A percentile compares a stretch with the other conserved stretches of the same genome.
Evolutionary conservation across 768 basidiomycete genomes (phyloP).

Genomic region (Inosperma sp.): DNA sequence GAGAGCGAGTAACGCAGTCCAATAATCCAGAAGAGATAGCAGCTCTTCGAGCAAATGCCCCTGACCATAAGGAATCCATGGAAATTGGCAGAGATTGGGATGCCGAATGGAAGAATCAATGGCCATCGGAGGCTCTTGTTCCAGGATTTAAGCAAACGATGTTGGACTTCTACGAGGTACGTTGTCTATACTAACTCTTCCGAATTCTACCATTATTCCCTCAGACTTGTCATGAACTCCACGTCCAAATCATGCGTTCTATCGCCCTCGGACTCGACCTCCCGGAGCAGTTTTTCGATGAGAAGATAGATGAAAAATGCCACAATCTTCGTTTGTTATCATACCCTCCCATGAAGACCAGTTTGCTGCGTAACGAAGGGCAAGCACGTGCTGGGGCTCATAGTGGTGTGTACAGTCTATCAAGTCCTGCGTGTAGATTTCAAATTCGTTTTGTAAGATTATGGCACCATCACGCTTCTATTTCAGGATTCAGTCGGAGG

Average conservation of each 20-base stretch:
- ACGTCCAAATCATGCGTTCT: constrained; percentile 75
- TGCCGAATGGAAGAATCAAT: constrained; percentile 68
- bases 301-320: constrained; percentile 67
- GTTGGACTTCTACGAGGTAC: constrained; percentile 69
- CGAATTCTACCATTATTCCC: too few relatives aligned
- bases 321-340: constrained; percentile 79
- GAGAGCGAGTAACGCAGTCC: constrained; percentile 79
- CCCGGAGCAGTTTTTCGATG: constrained; percentile 70
- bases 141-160: constrained; percentile 70
- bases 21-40: constrained; percentile 69
- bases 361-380: constrained; percentile 53
- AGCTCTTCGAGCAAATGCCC: constrained; percentile 63
- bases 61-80: constrained; percentile 82
- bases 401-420: constrained; percentile 53
- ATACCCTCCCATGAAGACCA: constrained; percentile 68
- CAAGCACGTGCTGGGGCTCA: constrained; percentile 82
- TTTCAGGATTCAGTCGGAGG: constrained; percentile 84
- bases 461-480: constrained; percentile 75
- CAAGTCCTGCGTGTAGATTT: neutral
- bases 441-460: constrained; percentile 43
- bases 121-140: constrained; percentile 61
- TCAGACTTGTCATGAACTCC: constrained; percentile 72
- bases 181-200: too few relatives aligned
- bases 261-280: constrained; percentile 77
- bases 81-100: constrained; percentile 89